Evolutionary conservation across 2,329 filamentous ascomycete genomes (phyloP).

Genomic region (Ramularia endophylla): DNA sequence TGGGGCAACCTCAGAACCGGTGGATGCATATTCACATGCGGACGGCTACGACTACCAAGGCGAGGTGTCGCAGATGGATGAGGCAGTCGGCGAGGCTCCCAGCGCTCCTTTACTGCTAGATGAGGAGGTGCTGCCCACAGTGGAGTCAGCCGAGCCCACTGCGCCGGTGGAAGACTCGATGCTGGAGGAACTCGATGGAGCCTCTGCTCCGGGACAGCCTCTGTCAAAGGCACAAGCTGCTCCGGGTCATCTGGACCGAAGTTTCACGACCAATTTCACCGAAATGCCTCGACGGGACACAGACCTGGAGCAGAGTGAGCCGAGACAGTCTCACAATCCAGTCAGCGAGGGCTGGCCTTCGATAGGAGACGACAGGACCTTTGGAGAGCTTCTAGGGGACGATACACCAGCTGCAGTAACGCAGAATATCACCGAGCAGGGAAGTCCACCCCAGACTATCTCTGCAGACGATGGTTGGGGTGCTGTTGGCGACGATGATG

Average conservation of each 20-base stretch:
- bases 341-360: conserved; percentile 23
- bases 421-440: too few relatives aligned
- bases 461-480: conserved; percentile 6
- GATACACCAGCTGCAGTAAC: conserved; percentile 2
- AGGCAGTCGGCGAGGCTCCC: conserved; percentile 40
- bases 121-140: conserved; percentile 30
- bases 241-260: conserved; percentile 22
- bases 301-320: conserved; percentile 1
- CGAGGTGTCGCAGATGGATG: conserved; percentile 39
- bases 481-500: conserved; percentile 8
- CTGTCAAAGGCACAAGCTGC: conserved; percentile 7
- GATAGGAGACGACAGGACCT: conserved; percentile 28
- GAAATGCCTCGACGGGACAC: conserved; percentile 15
- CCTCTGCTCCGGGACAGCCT: conserved; percentile 8
- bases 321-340: conserved; percentile 10
- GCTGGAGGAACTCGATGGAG: conserved; percentile 15
- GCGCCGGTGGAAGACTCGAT: conserved; percentile 5
- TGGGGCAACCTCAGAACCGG: too few relatives aligned
- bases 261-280: conserved; percentile 30
- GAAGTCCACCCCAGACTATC: too few relatives aligned
- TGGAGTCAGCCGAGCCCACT: not conserved
- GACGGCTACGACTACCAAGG: conserved; percentile 43
- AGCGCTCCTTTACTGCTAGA: conserved; percentile 38
- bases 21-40: conserved; percentile 3
- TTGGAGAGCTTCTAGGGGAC: conserved; percentile 26